Percentiles rank a stretch among this genome's conserved stretches.
Conservation (phyloP, 768 basidiomycete genomes). For the Tylopilus subfusipes region DNA sequence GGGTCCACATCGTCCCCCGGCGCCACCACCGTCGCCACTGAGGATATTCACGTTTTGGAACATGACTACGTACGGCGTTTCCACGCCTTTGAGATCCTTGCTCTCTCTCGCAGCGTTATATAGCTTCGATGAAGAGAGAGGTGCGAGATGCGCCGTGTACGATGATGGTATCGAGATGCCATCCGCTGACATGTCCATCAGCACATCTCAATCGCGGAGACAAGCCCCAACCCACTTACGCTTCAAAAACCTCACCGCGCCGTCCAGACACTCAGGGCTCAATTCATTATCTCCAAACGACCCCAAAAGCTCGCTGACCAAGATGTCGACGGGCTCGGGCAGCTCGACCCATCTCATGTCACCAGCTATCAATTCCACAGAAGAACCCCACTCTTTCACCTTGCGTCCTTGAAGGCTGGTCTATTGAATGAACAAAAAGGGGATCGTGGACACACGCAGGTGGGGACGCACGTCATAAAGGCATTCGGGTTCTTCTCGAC, state of each 20-base stretch:
- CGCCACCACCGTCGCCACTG: conserved; percentile 66
- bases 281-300: conserved; percentile 99
- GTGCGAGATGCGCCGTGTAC: conserved; percentile 93
- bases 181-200: conserved; percentile 51
- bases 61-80: conserved; percentile 99
- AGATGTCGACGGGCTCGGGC: conserved; percentile 86
- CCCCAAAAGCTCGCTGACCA: conserved; percentile 93
- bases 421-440: conserved; percentile 14
- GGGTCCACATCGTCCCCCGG: conserved; percentile 68
- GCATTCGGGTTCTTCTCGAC: conserved; percentile 98
- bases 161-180: conserved; percentile 97
- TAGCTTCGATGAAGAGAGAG: conserved; percentile 90
- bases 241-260: conserved; percentile 90
- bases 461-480: conserved; percentile 78
- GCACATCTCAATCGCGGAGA: conserved; percentile 1
- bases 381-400: conserved; percentile 75
- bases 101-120: conserved; percentile 73
- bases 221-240: conserved; percentile 39
- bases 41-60: conserved; percentile 90
- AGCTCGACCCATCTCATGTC: conserved; percentile 87
- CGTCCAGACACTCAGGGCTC: conserved; percentile 96
- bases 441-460: conserved; percentile 5
- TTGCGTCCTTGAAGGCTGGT: conserved; percentile 80
- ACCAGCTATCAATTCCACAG: conserved; percentile 82
- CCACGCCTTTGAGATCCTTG: conserved; percentile 69